Evolutionary conservation across 805 yeast genomes (phyloP).

Genomic region (Grigorovia humatica): DNA sequence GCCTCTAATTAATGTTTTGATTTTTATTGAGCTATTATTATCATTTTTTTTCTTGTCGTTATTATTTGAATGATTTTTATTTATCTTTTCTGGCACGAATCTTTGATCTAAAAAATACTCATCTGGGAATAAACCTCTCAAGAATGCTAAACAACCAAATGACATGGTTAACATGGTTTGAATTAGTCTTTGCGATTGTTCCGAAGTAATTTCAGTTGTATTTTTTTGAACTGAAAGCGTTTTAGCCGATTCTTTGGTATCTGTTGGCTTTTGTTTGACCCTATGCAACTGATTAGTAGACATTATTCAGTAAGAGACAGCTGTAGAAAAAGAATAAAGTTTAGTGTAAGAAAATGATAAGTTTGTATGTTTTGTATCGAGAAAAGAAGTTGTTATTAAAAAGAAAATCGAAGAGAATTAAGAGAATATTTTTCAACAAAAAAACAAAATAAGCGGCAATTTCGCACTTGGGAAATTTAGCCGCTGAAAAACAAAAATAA

Average conservation of each 20-base stretch:
- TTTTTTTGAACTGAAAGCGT: conserved; percentile 8
- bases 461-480: no score
- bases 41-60: conserved; percentile 1
- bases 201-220: conserved; percentile 23
- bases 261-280: conserved; percentile 6
- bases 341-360: background rate
- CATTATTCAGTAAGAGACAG: conserved; percentile 5
- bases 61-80: conserved; percentile 11
- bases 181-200: conserved; percentile 37
- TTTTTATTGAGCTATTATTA: conserved; percentile 30
- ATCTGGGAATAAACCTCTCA: conserved; percentile 50
- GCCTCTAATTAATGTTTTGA: conserved; percentile 41
- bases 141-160: conserved; percentile 46
- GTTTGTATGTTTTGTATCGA: no score
- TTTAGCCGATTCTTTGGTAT: conserved; percentile 1
- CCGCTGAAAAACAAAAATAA: no score
- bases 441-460: no score
- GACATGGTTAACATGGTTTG: conserved; percentile 42
- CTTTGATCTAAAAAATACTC: conserved; percentile 40
- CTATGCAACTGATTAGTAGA: conserved; percentile 14
- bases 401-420: background rate
- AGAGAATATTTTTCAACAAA: no score
- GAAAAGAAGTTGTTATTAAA: no score
- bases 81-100: conserved; percentile 32
- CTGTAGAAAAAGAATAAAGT: background rate